Conservation (phyloP, 192 early-diverging fungal species). For the Coemansia sp. region DNA sequence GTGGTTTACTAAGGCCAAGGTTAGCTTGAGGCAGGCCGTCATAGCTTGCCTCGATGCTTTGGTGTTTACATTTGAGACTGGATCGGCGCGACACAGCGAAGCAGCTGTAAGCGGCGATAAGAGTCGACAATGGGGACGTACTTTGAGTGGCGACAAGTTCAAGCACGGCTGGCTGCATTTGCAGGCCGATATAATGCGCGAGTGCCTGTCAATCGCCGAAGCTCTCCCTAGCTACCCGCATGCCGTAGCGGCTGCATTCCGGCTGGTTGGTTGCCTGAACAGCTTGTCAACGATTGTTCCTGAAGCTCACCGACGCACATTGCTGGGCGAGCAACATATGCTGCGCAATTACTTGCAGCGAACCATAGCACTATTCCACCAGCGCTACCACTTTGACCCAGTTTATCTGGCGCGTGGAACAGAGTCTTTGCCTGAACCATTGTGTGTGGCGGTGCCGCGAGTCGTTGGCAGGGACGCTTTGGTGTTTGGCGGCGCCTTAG, state of each 20-base stretch:
- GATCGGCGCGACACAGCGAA: background rate
- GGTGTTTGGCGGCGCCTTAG: conserved; percentile 23
- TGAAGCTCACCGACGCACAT: conserved; percentile 14
- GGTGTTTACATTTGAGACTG: conserved; percentile 16
- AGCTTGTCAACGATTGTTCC: conserved; percentile 12
- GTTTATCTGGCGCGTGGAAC: background rate
- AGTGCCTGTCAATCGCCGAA: conserved; percentile 42
- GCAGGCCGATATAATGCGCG: conserved; percentile 43
- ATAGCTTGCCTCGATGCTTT: conserved; percentile 38
- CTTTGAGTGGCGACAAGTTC: background rate
- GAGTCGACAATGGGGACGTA: background rate
- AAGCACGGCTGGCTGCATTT: conserved; percentile 31
- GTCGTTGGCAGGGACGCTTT: conserved; percentile 34
- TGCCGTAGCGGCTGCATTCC: conserved; percentile 34
- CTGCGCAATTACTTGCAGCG: conserved; percentile 31
- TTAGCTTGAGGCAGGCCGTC: conserved; percentile 17
- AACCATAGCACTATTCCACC: conserved; percentile 26
- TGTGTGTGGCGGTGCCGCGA: conserved; percentile 5
- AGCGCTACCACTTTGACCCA: conserved; percentile 21
- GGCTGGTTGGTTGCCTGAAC: conserved; percentile 37
- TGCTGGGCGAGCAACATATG: conserved; percentile 46
- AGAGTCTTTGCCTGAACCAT: background rate
- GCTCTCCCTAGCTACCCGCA: conserved; percentile 48
- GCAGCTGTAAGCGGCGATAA: background rate
- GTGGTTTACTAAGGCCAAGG: conserved; percentile 21